phyloP scores from a whole-genome alignment of 2,329 filamentous ascomycete species.

The Ascochyta pisi region DNA sequence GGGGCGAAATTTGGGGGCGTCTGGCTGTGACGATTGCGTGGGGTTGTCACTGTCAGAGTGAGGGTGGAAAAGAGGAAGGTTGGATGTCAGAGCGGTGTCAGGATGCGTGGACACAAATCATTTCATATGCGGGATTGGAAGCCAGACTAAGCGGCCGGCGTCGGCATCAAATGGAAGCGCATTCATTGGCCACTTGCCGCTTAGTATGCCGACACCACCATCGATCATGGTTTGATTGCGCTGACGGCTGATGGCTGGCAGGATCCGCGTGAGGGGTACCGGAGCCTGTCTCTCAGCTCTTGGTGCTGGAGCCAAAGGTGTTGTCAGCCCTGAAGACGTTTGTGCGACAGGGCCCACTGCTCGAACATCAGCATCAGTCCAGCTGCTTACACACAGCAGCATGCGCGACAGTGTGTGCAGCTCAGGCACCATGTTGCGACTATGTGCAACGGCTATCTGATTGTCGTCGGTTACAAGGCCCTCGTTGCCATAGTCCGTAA shows the following conservation, averaged over 20 bases:
- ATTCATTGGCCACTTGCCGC: constrained; percentile 32
- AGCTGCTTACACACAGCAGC: background rate
- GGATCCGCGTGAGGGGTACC: constrained; percentile 21
- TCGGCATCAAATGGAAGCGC: constrained; percentile 34
- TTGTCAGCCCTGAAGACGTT: constrained; percentile 3
- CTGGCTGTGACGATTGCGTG: background rate
- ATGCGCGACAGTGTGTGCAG: background rate
- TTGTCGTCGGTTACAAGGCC: background rate
- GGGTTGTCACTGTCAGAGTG: background rate
- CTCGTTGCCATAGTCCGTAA: constrained; percentile 3
- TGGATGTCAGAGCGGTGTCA: constrained; percentile 19
- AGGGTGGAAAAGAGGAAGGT: constrained; percentile 5
- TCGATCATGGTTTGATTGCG: constrained; percentile 26
- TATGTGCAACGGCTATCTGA: background rate
- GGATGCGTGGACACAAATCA: constrained; percentile 30
- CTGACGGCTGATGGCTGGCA: constrained; percentile 20
- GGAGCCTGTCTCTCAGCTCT: constrained; percentile 1
- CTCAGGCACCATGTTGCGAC: background rate
- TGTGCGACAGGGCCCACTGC: constrained; percentile 5
- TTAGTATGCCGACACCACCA: constrained; percentile 24
- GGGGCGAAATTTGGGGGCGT: background rate
- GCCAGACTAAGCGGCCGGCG: constrained; percentile 26
- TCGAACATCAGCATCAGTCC: constrained; percentile 7
- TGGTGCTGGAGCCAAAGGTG: constrained; percentile 3
- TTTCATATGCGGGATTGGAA: constrained; percentile 29